Evolutionary conservation across 345 rosid genomes (phyloP).

Genomic region (Eucalyptus viminalis): DNA sequence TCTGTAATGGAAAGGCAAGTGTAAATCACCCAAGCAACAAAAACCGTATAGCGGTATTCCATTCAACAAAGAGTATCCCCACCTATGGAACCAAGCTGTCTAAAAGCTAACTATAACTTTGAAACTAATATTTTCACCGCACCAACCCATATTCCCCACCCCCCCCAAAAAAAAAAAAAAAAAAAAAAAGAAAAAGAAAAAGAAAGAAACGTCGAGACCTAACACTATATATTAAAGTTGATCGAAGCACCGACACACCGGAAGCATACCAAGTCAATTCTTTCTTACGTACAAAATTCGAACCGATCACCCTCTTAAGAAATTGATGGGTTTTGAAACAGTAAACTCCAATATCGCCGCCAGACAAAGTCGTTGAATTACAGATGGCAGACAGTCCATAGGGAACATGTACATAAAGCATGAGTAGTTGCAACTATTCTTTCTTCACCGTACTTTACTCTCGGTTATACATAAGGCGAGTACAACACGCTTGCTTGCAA

Average conservation of each 20-base stretch:
- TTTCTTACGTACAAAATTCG: not conserved
- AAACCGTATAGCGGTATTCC: not conserved
- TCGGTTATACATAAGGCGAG: not conserved
- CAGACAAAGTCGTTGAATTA: not conserved
- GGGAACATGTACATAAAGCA: not conserved
- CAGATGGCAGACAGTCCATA: not conserved
- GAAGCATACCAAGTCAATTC: not conserved
- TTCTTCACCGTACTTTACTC: not conserved
- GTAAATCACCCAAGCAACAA: not conserved
- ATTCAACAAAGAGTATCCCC: not conserved
- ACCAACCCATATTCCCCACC: not conserved
- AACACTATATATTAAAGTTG: not conserved
- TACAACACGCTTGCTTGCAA: not conserved
- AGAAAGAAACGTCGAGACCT: not conserved
- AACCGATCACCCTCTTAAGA: not conserved
- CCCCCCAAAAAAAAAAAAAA: no score
- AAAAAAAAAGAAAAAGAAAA: rapidly evolving
- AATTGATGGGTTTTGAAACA: not conserved
- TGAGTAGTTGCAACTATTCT: not conserved
- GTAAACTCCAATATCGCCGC: not conserved
- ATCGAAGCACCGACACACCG: not conserved
- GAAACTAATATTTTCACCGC: not conserved
- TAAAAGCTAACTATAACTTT: not conserved
- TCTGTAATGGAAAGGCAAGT: conserved; percentile 11
- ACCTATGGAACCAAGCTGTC: not conserved